These are phyloP conservation scores for Bombardia bombarda DNA, from an alignment of 495 filamentous ascomycete genomes.

Conservation along the genomic window DNA sequence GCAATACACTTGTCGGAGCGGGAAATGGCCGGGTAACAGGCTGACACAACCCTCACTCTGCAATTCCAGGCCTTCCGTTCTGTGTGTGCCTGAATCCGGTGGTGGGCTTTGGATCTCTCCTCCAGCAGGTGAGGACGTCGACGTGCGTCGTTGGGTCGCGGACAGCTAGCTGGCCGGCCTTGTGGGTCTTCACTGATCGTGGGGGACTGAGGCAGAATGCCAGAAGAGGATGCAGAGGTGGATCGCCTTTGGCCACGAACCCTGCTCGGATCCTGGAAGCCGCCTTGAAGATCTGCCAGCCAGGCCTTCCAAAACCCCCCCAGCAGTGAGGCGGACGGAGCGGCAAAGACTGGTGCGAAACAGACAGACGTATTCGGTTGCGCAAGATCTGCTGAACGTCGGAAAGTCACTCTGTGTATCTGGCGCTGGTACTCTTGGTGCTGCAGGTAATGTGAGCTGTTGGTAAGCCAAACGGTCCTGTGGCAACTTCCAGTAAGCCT, in stretches of 20 bases:
- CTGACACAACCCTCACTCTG: slow-evolving; percentile 10
- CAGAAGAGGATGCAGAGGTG: slow-evolving; percentile 7
- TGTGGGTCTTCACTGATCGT: slow-evolving; percentile 6
- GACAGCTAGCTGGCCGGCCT: neutral
- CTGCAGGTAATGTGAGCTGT: too few relatives aligned
- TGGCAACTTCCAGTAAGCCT: slow-evolving; percentile 14
- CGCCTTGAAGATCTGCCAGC: slow-evolving; percentile 7
- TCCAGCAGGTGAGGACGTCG: neutral
- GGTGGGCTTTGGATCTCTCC: too few relatives aligned
- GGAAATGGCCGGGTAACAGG: slow-evolving; percentile 18
- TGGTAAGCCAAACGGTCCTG: slow-evolving; percentile 7
- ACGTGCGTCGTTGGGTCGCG: neutral
- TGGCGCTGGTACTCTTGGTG: too few relatives aligned
- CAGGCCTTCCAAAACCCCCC: slow-evolving; percentile 2
- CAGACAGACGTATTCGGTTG: too few relatives aligned
- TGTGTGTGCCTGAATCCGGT: too few relatives aligned
- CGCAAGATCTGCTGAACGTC: too few relatives aligned
- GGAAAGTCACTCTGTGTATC: too few relatives aligned
- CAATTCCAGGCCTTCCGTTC: too few relatives aligned
- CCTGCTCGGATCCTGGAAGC: slow-evolving; percentile 13
- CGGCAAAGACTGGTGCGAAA: neutral
- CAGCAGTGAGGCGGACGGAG: neutral
- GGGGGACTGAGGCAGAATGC: slow-evolving; percentile 3
- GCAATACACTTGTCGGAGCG: neutral
- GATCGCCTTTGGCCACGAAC: slow-evolving; percentile 11